Evolutionary conservation across 2,329 filamentous ascomycete genomes (phyloP).

Genomic region (Paecilomyces niveus): DNA sequence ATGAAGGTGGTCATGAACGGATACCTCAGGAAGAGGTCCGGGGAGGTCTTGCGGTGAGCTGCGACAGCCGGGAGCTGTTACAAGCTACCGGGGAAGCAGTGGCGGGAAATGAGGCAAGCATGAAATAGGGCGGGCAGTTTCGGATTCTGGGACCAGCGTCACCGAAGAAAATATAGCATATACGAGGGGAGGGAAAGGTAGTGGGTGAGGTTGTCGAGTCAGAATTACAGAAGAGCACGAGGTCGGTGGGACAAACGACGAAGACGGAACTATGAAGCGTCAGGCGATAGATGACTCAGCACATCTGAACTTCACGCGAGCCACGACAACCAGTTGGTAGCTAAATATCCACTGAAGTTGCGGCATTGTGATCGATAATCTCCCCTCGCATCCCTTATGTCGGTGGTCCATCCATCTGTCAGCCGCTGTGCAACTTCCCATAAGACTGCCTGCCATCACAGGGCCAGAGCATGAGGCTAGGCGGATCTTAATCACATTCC

Average conservation of each 20-base stretch:
- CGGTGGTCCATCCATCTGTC: neutral
- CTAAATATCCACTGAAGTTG: neutral
- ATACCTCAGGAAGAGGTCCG: neutral
- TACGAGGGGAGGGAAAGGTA: neutral
- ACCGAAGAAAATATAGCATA: neutral
- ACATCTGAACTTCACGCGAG: neutral
- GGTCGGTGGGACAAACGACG: neutral
- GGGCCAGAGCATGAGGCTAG: neutral
- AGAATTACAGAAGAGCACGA: neutral
- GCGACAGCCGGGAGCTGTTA: neutral
- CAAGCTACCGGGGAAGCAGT: neutral
- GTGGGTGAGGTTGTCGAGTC: neutral
- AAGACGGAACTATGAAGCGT: constrained; percentile 6
- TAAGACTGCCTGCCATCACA: neutral
- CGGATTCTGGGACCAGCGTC: neutral
- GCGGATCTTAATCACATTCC: neutral
- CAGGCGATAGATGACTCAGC: constrained; percentile 32
- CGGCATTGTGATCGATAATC: neutral
- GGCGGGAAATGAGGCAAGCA: neutral
- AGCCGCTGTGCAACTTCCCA: neutral
- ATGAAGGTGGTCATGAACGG: neutral
- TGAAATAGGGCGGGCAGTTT: neutral
- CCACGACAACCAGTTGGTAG: neutral
- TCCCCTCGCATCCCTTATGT: neutral
- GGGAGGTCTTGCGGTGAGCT: neutral